Base-by-base conservation (phyloP, 805 yeast species). In the Barnettozyma botsteinii region DNA sequence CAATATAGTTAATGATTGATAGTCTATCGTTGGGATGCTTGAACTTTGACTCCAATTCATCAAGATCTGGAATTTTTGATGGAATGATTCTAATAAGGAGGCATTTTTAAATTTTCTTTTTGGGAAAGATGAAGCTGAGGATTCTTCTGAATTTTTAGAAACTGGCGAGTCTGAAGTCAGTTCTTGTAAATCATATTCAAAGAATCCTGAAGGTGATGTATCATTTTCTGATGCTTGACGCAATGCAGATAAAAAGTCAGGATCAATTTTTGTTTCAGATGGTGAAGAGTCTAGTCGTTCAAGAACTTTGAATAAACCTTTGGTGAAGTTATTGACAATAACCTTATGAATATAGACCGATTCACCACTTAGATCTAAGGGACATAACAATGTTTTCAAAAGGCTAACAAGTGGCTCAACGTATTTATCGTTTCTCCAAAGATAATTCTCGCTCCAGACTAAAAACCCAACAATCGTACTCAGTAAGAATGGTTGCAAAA, bases 401-500 rank as follows among this genome's bases (percentile, higher is more conserved):
- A 73, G 47, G 11, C 50, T 62, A 22, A 69, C 59, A 6, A 73
- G 49, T 4, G 64, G 56, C 9, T 62, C 63, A 20, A 57, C 49
- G 26, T 59, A 62, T 14, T 35, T n/a, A n/a, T n/a, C 64, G 21
- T 24, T 56, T 53, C 22, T 60, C 61, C 43, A 58, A 5, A 77
- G 55, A 35, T 67, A 67, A 18, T 66, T 59, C 35, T 65, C 65
- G 19, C 63, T 61, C 74, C 71, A 82, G 49, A 51, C 74, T 57
- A 76, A 53, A 3, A 79, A 72, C n/a, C 75, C 73, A 6, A 75
- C 62, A 25, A 79, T 53, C 11, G 81, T 72, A 7, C 73, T 66
- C 2, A 84, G 66, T 48, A 91, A 66, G 47, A 85, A 84, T 3
- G 86, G 83, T 52, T 89, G 96, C 33, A 84, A 67, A 49, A 91